Conservation (phyloP, 352 stramenopile species). For the Pythium grandisporangium region DNA sequence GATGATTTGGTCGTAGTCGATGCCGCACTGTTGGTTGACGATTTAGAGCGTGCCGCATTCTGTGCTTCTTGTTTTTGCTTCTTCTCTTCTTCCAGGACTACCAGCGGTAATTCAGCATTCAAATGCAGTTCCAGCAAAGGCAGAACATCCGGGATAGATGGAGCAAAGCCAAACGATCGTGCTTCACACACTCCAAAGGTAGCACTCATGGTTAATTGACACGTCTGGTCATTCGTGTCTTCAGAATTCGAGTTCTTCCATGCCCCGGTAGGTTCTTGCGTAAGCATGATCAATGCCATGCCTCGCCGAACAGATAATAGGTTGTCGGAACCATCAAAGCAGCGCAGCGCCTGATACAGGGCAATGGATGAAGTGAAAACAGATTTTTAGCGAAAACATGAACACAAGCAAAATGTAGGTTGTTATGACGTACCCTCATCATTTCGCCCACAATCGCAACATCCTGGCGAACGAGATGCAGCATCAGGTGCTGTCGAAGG, state of each 20-base stretch:
- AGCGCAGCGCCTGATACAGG: conserved; percentile 68
- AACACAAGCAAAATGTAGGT: background rate
- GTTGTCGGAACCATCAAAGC: conserved; percentile 62
- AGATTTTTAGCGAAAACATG: too few relatives aligned
- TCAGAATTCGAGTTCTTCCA: conserved; percentile 20
- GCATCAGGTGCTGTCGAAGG: conserved; percentile 72
- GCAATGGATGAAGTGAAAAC: too few relatives aligned
- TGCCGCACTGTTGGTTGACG: background rate
- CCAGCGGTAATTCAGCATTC: conserved; percentile 33
- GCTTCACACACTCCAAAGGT: conserved; percentile 38
- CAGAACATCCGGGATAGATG: conserved; percentile 40
- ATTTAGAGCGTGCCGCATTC: background rate
- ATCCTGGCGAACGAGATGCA: conserved; percentile 72
- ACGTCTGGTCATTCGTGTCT: conserved; percentile 17
- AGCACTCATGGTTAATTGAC: conserved; percentile 45
- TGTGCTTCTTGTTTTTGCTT: background rate
- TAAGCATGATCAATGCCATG: conserved; percentile 54
- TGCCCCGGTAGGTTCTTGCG: conserved; percentile 47
- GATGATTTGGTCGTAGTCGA: too few relatives aligned
- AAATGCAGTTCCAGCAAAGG: conserved; percentile 47
- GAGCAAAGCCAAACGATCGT: conserved; percentile 41
- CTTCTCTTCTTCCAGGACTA: conserved; percentile 10
- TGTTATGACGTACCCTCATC: conserved; percentile 39
- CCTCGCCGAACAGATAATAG: conserved; percentile 56
- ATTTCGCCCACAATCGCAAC: conserved; percentile 58